Base-by-base conservation (phyloP, 2,329 filamentous ascomycete genomes). In the Colletotrichum aenigma region DNA sequence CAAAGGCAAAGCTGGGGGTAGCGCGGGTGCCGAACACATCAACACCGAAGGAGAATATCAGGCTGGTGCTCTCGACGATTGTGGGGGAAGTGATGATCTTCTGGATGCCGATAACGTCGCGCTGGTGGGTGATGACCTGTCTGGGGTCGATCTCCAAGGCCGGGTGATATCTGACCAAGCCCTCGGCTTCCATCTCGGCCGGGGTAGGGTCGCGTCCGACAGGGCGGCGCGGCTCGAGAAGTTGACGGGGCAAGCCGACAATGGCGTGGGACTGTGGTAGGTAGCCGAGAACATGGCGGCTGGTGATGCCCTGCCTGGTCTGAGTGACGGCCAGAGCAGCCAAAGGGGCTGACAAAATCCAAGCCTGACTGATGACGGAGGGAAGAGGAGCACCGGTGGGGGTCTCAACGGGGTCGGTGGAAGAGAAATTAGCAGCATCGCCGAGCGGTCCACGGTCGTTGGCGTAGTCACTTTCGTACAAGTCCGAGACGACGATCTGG, bases 271-370 rank as follows among this genome's bases (percentile, higher is more conserved):
- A 90, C 36, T 92, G 89, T 1, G 95, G 92, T 3, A 98, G 88
- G 52, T 94, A 94, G 61, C 94, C 95, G 15, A 99, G 89, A 4
- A 99, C 88, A 79, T 96, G 93, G 18, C 95, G 93, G 56, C 92
- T 94, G 1, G 95, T 94, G 81, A 99, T 98, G 34, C 97, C 97
- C 86, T 99, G 97, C 32, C 94, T 91, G 1, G 97, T 99, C 82
- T 96, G 93, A 0, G 96, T 97, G 18, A 98, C 95, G 1, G 94
- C 90, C 82, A 99, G 92, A 67, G 93, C 91, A 18, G 92, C 92
- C 76, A 98, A 93, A n/a, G 94, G 91, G 75, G 95, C 93, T 1
- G 94, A 92, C 76, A 98, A 91, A 77, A 98, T 88, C 83, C 93
- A 98, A 1, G 95, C 91, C 83, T 98, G 95, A 3, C 94, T 93